phyloP scores from a whole-genome alignment of 257 asterid genomes.

The Anisodus acutangulus region DNA sequence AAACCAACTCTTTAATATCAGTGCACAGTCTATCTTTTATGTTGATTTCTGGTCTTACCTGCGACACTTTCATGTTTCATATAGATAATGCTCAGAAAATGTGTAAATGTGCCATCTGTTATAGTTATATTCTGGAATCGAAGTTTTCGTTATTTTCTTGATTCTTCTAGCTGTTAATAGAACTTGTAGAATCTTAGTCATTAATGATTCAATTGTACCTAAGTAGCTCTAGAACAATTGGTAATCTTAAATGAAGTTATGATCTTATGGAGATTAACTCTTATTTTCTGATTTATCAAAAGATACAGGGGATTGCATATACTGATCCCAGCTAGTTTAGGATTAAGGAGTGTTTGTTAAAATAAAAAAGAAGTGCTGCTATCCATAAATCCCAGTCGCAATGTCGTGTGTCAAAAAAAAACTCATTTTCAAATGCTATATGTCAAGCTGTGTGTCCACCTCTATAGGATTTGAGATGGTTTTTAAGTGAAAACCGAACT shows the following conservation, averaged over 20 bases:
- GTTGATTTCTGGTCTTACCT: constrained; percentile 5
- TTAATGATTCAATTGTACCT: constrained; percentile 11
- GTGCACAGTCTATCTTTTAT: not conserved
- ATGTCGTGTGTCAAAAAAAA: not conserved
- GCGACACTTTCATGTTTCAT: not conserved
- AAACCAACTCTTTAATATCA: not conserved
- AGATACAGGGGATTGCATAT: not conserved
- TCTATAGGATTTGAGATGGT: not conserved
- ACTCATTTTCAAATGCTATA: not conserved
- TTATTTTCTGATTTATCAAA: constrained; percentile 22
- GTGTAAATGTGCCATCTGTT: not conserved
- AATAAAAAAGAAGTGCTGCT: not conserved
- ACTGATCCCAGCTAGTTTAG: constrained; percentile 8
- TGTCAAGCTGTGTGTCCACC: constrained; percentile 7
- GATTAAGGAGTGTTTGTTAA: constrained; percentile 11
- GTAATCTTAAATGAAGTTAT: constrained; percentile 1
- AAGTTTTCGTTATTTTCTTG: constrained; percentile 5
- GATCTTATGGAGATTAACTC: not conserved
- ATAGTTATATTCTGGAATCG: not conserved
- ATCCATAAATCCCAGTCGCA: not conserved
- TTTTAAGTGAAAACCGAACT: constrained; percentile 11
- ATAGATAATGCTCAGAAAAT: not conserved
- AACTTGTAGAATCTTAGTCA: constrained; percentile 15
- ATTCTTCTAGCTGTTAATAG: constrained; percentile 15
- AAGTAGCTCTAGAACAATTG: constrained; percentile 11